Evolutionary conservation across 2,329 filamentous ascomycete species (phyloP).

Genomic region (Graphium sp.): DNA sequence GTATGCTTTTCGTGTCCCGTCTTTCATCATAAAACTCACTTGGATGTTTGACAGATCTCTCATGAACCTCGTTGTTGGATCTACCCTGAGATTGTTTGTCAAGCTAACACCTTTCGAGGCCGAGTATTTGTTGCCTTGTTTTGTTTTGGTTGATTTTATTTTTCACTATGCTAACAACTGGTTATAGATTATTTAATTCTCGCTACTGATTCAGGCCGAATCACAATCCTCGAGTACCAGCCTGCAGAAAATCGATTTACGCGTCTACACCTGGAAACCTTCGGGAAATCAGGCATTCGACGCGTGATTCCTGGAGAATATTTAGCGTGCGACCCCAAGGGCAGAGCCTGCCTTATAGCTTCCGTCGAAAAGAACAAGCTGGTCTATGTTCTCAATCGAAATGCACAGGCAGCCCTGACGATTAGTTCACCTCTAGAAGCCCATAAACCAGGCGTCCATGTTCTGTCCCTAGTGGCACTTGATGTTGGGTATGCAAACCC

Average conservation of each 20-base stretch:
- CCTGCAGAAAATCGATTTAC: constrained; percentile 75
- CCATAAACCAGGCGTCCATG: constrained; percentile 80
- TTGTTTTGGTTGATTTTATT: constrained; percentile 10
- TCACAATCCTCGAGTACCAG: constrained; percentile 85
- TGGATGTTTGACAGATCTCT: too few species aligned
- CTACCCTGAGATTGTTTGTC: too few species aligned
- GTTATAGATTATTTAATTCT: constrained; percentile 82
- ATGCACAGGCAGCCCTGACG: constrained; percentile 82
- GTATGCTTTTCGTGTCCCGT: constrained; percentile 40
- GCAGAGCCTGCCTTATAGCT: constrained; percentile 84
- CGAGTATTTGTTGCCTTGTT: too few species aligned
- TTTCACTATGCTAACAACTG: too few species aligned
- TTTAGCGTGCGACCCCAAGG: constrained; percentile 87
- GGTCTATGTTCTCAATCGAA: constrained; percentile 93
- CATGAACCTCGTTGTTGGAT: too few species aligned
- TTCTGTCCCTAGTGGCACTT: constrained; percentile 72
- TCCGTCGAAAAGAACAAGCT: constrained; percentile 98
- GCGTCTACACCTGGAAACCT: constrained; percentile 88
- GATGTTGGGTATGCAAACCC: constrained; percentile 97
- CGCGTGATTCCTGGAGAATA: constrained; percentile 93
- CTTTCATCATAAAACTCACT: constrained; percentile 6
- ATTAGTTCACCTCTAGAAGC: constrained; percentile 96
- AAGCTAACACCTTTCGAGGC: too few species aligned
- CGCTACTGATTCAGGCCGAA: constrained; percentile 86
- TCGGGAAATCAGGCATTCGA: constrained; percentile 89